Evolutionary conservation across 495 filamentous ascomycete species (phyloP).

Genomic region (Letharia columbiana): DNA sequence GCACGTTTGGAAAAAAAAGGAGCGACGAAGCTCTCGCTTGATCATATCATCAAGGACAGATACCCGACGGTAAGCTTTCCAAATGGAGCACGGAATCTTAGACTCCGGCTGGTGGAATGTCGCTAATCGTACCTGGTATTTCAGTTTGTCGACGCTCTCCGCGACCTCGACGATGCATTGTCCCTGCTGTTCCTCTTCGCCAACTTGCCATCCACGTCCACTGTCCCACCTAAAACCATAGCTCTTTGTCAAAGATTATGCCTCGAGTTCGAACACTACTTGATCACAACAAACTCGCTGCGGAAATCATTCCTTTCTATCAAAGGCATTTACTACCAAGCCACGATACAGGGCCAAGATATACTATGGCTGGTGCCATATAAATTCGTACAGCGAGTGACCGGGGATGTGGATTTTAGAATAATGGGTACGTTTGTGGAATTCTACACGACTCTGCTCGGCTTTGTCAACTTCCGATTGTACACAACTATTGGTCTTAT

Average conservation of each 20-base stretch:
- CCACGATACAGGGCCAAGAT: slow-evolving; percentile 95
- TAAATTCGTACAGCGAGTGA: slow-evolving; percentile 87
- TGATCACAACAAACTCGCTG: slow-evolving; percentile 81
- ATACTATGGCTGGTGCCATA: slow-evolving; percentile 96
- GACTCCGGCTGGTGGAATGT: not conserved
- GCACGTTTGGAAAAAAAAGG: slow-evolving; percentile 73
- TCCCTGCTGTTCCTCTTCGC: slow-evolving; percentile 97
- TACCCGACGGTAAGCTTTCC: slow-evolving; percentile 58
- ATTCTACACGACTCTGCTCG: slow-evolving; percentile 91
- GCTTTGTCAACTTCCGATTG: slow-evolving; percentile 90
- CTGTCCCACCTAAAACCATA: slow-evolving; percentile 87
- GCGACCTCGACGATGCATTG: slow-evolving; percentile 92
- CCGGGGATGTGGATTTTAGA: slow-evolving; percentile 89
- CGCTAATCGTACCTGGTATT: not conserved
- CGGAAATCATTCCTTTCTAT: slow-evolving; percentile 96
- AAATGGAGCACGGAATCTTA: not conserved
- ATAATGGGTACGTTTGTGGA: slow-evolving; percentile 99
- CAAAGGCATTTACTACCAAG: slow-evolving; percentile 99
- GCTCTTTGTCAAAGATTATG: slow-evolving; percentile 83
- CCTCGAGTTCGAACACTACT: slow-evolving; percentile 93
- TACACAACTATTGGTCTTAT: slow-evolving; percentile 85
- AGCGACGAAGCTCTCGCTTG: slow-evolving; percentile 76
- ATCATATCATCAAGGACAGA: slow-evolving; percentile 95
- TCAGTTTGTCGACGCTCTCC: slow-evolving; percentile 75
- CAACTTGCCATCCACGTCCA: slow-evolving; percentile 79